Evolutionary conservation across 768 basidiomycete species (phyloP).

Genomic region (Russula sp.): DNA sequence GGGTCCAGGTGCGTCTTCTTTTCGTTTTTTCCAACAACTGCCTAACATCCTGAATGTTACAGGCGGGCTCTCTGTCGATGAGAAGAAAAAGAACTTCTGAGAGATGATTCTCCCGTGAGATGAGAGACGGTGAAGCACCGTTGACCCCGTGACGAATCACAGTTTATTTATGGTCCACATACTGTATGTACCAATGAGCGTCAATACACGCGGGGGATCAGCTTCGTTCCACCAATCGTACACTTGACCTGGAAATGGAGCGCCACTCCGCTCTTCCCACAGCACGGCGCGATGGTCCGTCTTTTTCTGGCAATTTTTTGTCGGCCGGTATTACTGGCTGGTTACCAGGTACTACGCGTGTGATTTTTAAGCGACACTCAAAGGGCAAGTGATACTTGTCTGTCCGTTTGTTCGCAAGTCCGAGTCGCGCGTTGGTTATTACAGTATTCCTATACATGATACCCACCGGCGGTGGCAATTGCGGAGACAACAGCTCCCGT

Average conservation of each 20-base stretch:
- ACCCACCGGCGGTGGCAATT: background rate
- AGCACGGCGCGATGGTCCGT: constrained; percentile 1
- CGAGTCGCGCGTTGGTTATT: background rate
- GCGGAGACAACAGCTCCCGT: background rate
- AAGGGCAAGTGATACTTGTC: background rate
- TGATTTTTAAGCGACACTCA: constrained; percentile 7
- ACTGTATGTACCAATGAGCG: constrained; percentile 21
- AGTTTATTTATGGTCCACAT: constrained; percentile 19
- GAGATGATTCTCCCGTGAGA: background rate
- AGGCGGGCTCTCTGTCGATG: constrained; percentile 96
- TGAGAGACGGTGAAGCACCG: constrained; percentile 4
- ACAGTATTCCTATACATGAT: background rate
- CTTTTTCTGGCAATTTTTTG: constrained; percentile 9
- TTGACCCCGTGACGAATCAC: constrained; percentile 5
- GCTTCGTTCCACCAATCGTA: constrained; percentile 4
- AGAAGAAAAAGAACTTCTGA: constrained; percentile 96
- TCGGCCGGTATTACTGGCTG: background rate
- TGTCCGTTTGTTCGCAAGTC: background rate
- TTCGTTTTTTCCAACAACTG: background rate
- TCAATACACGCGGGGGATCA: constrained; percentile 5
- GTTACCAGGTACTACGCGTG: constrained; percentile 10
- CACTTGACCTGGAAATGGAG: background rate
- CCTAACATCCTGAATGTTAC: constrained; percentile 21
- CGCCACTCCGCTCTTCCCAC: background rate
- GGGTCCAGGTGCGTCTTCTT: constrained; percentile 70